phyloP scores from a whole-genome alignment of 1,284 basidiomycete species.

The Mycocalia duriaeana region DNA sequence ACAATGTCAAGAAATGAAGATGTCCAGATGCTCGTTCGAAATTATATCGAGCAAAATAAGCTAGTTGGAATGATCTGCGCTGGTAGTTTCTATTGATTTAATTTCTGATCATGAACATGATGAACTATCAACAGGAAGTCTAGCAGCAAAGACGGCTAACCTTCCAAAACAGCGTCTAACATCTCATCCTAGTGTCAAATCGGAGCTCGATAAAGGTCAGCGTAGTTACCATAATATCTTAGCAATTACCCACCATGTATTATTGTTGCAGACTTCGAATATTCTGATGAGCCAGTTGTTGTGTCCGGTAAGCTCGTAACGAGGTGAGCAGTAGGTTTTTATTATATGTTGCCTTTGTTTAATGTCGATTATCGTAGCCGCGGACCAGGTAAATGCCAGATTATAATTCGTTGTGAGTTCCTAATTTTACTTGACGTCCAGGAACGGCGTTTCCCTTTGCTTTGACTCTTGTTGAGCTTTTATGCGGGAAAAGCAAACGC shows the following conservation, averaged over 20 bases:
- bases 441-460: slow-evolving; percentile 78
- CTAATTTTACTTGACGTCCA: slow-evolving; percentile 16
- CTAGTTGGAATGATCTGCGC: slow-evolving; percentile 82
- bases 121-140: slow-evolving; percentile 42
- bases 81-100: slow-evolving; percentile 35
- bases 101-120: neutral
- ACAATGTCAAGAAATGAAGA: slow-evolving; percentile 56
- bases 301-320: slow-evolving; percentile 73
- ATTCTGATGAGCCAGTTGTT: slow-evolving; percentile 76
- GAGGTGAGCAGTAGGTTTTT: slow-evolving; percentile 43
- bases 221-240: too few relatives aligned
- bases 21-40: slow-evolving; percentile 62
- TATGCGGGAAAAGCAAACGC: slow-evolving; percentile 63
- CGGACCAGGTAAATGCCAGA: slow-evolving; percentile 57
- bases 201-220: slow-evolving; percentile 52
- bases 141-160: slow-evolving; percentile 62
- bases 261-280: slow-evolving; percentile 58
- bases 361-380: slow-evolving; percentile 40
- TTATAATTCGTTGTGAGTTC: neutral
- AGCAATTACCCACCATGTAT: too few relatives aligned
- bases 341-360: neutral
- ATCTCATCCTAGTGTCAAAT: slow-evolving; percentile 76
- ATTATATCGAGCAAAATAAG: slow-evolving; percentile 58
- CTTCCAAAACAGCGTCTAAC: slow-evolving; percentile 67
- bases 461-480: slow-evolving; percentile 63